Base-by-base conservation (phyloP, 805 yeast genomes). In the Cyberlindnera maritima region DNA sequence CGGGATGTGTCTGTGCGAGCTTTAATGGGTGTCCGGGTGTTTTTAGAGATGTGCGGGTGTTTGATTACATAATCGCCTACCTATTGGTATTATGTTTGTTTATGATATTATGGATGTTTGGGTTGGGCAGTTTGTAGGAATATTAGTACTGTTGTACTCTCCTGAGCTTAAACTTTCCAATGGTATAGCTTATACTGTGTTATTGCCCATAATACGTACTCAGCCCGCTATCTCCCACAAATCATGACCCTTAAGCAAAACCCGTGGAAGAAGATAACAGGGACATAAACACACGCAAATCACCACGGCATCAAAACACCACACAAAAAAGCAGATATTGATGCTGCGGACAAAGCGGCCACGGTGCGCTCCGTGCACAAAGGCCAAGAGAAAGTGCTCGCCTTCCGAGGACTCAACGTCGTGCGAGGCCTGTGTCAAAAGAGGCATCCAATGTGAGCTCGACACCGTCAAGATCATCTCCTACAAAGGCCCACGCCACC, bases 351-450 rank as follows among this genome's bases (percentile, higher is more conserved):
- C 44, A 17, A 40, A 45, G 41, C 23, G 40, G 6, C 44, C 44
- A 5, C 35, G 48, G 7, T 45, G 48, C 28, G 41, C 39, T 10
- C 38, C 45, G 3, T 46, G 49, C 23, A 41, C 42, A n/a, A 41
- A 28, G 45, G 28, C 49, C 19, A 46, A 41, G 35, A 34, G 49
- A 7, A 46, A 46, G 39, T 46, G 49, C 28, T 25, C 45, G 15
- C 33, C 41, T 2, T 35, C 19, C 17, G 28, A 36, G 15, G 18
- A n/a, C 18, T 21, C 38, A 11, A 3, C 39, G 18, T 41, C 49
- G 11, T 46, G 49, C 17, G 49, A 46, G n/a, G 49, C 45, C 21
- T 46, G 49, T 41, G 12, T 41, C 15, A 41, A 41, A 45, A 28
- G 49, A 6, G 49, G 49, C 2, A 33, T 41, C 17, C 14, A 32